Base-by-base conservation (phyloP, 2,329 filamentous ascomycete genomes). In the Ophioceras dolichostomum region DNA sequence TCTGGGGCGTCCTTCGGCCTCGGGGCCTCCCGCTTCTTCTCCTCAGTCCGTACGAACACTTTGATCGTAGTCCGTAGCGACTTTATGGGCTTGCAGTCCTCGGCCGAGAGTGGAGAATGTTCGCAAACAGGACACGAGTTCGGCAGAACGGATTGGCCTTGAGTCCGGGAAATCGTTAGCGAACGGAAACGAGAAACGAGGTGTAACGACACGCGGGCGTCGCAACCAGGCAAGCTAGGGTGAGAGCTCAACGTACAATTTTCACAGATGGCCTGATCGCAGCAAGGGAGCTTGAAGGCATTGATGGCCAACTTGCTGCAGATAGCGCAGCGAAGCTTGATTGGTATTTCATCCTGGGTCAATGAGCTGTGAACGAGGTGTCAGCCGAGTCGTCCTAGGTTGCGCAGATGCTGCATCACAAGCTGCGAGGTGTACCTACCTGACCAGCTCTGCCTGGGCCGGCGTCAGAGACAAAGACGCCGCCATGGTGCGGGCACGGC, bases 211-310 rank as follows among this genome's bases (percentile, higher is more conserved):
- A 7, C n/a, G n/a, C 18, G 27, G 27, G 14, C 17, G 12, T 14
- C 16, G 17, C 13, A 22, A 21, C 19, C 17, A 13, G 31, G 35
- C 16, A 19, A 21, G 20, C 7, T 33, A 10, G 26, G 27, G 33
- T 31, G 34, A 34, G 18, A 35, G n/a, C 27, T 26, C 22, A 12
- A 60, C 79, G 53, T 65, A 95, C 91, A 98, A 46, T 68, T 72
- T 53, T 89, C 83, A 67, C 91, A 96, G 41, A 96, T 94, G 29
- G 83, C 80, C 55, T 94, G 89, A 53, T 95, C 91, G 59, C 91
- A 98, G 61, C 91, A 98, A 2, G 88, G 85, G 20, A 95, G 68
- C 45, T 88, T 83, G 57, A 86, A 94, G 8, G 89, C 85, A 56
- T 95, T 93, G 45, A 94, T 67, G 21, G 87, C 88, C 41, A 96